These are phyloP conservation scores for Trichophyton mentagrophytes DNA, from an alignment of 2,329 filamentous ascomycete genomes.

Conservation along the genomic window DNA sequence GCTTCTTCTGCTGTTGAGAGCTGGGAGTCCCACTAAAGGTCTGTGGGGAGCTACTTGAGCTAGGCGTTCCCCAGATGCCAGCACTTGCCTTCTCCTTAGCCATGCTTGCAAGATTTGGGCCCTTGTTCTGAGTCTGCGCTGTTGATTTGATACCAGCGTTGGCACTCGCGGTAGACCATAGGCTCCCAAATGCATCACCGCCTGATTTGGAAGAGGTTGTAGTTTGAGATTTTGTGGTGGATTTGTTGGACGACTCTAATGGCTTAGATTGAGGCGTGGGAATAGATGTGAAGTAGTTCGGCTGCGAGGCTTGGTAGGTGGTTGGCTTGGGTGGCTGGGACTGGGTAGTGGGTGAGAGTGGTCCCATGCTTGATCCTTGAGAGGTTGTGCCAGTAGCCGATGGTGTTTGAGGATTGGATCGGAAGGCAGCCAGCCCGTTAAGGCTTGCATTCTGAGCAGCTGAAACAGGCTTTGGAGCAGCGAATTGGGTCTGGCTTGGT, in stretches of 20 bases:
- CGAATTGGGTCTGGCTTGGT: conserved; percentile 52
- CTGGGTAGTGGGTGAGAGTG: conserved; percentile 30
- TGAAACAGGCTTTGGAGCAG: conserved; percentile 73
- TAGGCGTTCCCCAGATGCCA: conserved; percentile 77
- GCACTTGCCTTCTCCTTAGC: conserved; percentile 97
- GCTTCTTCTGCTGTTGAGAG: conserved; percentile 18
- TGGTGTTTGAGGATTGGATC: conserved; percentile 65
- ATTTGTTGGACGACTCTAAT: conserved; percentile 26
- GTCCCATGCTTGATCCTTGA: conserved; percentile 39
- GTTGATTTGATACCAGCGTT: conserved; percentile 65
- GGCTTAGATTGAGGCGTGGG: conserved; percentile 26
- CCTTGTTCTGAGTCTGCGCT: conserved; percentile 46
- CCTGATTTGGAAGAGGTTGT: conserved; percentile 40
- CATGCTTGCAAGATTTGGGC: conserved; percentile 77
- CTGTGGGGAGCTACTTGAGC: conserved; percentile 38
- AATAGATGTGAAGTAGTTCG: conserved; percentile 93
- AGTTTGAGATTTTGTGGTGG: conserved; percentile 27
- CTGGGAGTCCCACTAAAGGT: conserved; percentile 16
- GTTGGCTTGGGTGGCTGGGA: conserved; percentile 42
- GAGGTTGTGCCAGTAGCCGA: conserved; percentile 41
- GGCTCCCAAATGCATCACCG: conserved; percentile 76
- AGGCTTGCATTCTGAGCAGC: conserved; percentile 68
- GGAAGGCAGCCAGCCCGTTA: conserved; percentile 64
- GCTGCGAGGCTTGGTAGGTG: conserved; percentile 62
- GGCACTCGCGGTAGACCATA: conserved; percentile 60